Base-by-base conservation (phyloP, 148 eudicot species). In the Rhododendron ferrugineum region DNA sequence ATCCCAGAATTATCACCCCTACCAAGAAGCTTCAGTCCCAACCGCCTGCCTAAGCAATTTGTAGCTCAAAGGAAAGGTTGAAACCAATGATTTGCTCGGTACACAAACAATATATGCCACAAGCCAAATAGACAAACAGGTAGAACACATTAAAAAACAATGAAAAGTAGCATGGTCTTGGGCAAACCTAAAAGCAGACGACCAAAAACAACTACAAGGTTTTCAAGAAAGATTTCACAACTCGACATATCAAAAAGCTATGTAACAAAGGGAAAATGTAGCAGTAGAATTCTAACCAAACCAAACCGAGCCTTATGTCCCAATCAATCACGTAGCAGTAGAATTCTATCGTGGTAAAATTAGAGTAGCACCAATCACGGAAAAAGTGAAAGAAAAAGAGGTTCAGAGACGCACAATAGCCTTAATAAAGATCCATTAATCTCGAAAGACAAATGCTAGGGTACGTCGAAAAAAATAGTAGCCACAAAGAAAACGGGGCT, bases 21-120 rank as follows among this genome's bases (percentile, higher is more conserved):
- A 77, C 97, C 92, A 84, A 94, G 95, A 90, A 96, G 90, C 92
- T 86, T 91, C 78, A 98, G 98, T 64, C 98, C 98, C 89, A 93
- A 91, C 72, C 97, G 94, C 88, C 99, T 91, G 86, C 98, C 98
- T 90, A 94, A 90, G 90, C 99, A 96, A 93, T 93, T 98, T 96
- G 97, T 85, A 75, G 77, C 81, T 85, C 47, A n/a, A 73, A 75
- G 82, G n/a, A 56, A 80, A 42, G 52, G 34, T 26, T 30, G 37
- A 44, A 82, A 75, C 28, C 52, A 66, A 46, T 79, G 46, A 36
- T 30, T 66, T 49, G 70, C 60, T 85, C 10, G 26, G 22, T 54
- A 34, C 54, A 52, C 46, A 3, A 80, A 37, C 14, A 0, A 49
- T 80, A 9, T 26, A 58, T 10, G 30, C 44, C 30, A 1, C 34